A percentile compares a stretch with the other conserved stretches of the same genome.
Evolutionary conservation across 108 stramenopile genomes (phyloP).

Genomic region (Skeletonema tropicum): DNA sequence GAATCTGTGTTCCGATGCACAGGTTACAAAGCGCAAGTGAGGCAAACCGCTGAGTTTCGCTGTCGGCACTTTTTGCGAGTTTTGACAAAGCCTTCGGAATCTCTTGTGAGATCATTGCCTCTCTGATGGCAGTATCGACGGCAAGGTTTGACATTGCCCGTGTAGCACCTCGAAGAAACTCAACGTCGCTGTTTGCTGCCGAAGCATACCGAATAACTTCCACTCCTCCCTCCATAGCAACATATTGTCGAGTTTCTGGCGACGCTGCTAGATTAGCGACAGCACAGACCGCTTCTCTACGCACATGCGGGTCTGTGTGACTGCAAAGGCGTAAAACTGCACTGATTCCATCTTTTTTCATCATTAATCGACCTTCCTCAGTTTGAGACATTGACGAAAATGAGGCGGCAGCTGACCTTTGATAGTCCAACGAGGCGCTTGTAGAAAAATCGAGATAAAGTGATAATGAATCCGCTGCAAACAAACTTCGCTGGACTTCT

Average conservation of each 20-base stretch:
- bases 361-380: slow-evolving; percentile 64
- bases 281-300: slow-evolving; percentile 67
- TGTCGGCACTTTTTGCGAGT: slow-evolving; percentile 78
- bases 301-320: slow-evolving; percentile 64
- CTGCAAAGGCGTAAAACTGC: slow-evolving; percentile 64
- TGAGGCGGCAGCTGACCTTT: slow-evolving; percentile 84
- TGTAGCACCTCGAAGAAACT: slow-evolving; percentile 78
- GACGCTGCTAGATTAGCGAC: slow-evolving; percentile 78
- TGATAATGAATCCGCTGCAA: slow-evolving; percentile 58
- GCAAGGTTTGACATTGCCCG: slow-evolving; percentile 72
- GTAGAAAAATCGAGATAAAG: slow-evolving; percentile 67
- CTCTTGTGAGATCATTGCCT: slow-evolving; percentile 53
- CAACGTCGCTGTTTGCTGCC: slow-evolving; percentile 64
- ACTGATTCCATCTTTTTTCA: slow-evolving; percentile 66
- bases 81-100: slow-evolving; percentile 68
- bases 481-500: slow-evolving; percentile 63
- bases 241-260: slow-evolving; percentile 68
- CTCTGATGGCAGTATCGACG: slow-evolving; percentile 56
- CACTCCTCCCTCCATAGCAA: slow-evolving; percentile 84
- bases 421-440: slow-evolving; percentile 72
- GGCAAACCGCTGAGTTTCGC: slow-evolving; percentile 78
- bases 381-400: slow-evolving; percentile 76
- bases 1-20: slow-evolving; percentile 37
- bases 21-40: slow-evolving; percentile 81
- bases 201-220: slow-evolving; percentile 80